A percentile compares a stretch with the other conserved stretches of the same genome.
Conservation (phyloP, 306 rosid species). For the Carpinus fangiana region DNA sequence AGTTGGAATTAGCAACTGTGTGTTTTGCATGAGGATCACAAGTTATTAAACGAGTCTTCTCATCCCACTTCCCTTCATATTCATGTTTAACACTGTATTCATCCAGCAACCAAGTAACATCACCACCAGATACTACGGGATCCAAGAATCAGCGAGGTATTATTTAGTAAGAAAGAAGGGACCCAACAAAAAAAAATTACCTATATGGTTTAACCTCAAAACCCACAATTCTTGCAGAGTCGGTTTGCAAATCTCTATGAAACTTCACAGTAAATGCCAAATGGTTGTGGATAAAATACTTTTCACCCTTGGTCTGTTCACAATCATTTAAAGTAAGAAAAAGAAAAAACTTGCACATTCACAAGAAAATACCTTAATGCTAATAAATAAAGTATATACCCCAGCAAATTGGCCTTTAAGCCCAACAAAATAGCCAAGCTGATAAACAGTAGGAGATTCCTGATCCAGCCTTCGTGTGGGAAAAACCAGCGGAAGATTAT, state of each 20-base stretch:
- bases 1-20: constrained; percentile 71
- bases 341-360: constrained; percentile 22
- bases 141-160: constrained; percentile 16
- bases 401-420: constrained; percentile 79
- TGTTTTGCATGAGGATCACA: constrained; percentile 94
- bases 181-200: constrained; percentile 33
- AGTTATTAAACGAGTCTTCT: constrained; percentile 69
- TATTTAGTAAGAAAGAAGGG: neutral
- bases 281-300: constrained; percentile 83
- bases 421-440: constrained; percentile 86
- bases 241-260: constrained; percentile 75
- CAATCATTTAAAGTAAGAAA: constrained; percentile 29
- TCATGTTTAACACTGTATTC: constrained; percentile 81
- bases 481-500: constrained; percentile 90
- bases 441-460: constrained; percentile 76
- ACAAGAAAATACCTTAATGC: constrained; percentile 22
- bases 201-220: constrained; percentile 95
- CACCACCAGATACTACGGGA: constrained; percentile 22
- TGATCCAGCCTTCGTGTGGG: constrained; percentile 69
- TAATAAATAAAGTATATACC: constrained; percentile 47
- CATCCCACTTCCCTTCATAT: constrained; percentile 81
- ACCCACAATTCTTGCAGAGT: constrained; percentile 89
- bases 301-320: constrained; percentile 84
- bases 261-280: constrained; percentile 85
- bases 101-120: constrained; percentile 31